These are phyloP conservation scores for Kwoniella sp. DNA, from an alignment of 768 basidiomycete genomes.

Conservation along the genomic window DNA sequence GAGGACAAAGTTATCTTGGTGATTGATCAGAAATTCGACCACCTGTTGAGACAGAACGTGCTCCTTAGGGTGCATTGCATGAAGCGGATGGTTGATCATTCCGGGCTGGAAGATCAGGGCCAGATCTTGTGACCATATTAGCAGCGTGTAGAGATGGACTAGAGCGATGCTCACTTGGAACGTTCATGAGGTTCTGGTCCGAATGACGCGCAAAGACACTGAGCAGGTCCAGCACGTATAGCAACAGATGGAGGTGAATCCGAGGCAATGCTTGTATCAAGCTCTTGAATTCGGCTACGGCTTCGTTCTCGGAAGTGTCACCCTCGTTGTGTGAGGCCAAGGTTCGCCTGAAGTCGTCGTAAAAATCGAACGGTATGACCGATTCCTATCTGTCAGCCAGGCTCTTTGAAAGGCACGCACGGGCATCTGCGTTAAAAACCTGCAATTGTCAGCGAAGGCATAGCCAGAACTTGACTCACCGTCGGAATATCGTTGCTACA, in stretches of 20 bases:
- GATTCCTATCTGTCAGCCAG: constrained; percentile 57
- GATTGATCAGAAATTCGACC: constrained; percentile 90
- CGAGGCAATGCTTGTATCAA: constrained; percentile 80
- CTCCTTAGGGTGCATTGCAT: constrained; percentile 79
- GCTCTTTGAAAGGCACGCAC: constrained; percentile 56
- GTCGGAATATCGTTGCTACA: constrained; percentile 89
- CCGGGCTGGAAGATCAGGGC: constrained; percentile 97
- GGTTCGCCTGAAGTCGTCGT: constrained; percentile 57
- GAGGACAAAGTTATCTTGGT: constrained; percentile 92
- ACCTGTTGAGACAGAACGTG: constrained; percentile 84
- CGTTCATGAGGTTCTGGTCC: constrained; percentile 92
- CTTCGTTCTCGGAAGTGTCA: constrained; percentile 57
- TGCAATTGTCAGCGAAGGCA: constrained; percentile 14
- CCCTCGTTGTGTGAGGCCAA: constrained; percentile 11
- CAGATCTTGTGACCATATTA: constrained; percentile 82
- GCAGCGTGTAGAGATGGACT: background rate
- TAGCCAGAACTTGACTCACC: constrained; percentile 48
- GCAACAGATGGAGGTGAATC: constrained; percentile 88
- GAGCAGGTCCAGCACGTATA: constrained; percentile 92
- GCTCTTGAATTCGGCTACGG: constrained; percentile 73
- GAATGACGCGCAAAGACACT: constrained; percentile 89
- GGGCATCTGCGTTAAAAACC: constrained; percentile 91
- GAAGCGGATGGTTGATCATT: constrained; percentile 78
- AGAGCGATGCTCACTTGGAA: constrained; percentile 83
- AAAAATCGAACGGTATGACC: constrained; percentile 86